Evolutionary conservation across 768 basidiomycete species (phyloP), one percentile per base, ranked within the genome.

Genomic region (Lactarius hengduanensis): DNA sequence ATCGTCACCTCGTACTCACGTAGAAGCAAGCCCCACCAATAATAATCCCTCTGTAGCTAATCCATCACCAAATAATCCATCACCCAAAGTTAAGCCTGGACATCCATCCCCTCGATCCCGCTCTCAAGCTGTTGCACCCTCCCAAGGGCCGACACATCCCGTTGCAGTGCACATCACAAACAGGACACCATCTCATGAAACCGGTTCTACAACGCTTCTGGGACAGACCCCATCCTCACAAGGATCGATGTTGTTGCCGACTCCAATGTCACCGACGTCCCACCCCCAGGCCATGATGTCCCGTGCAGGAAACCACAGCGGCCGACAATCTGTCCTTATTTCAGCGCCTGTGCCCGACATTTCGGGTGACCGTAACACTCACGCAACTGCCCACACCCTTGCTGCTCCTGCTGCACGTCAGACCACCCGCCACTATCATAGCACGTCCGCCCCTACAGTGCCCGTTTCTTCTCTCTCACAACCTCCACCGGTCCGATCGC

Each of bases 211-310:
- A n/a, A 71, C 68, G 10, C 63, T 71, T 45, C 28, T 71, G 28
- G 70, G 70, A 6, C 68, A 69, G 20, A 69, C 70, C 0, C 62
- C 70, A 32, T 70, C 70, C 40, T 70, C 70, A 26, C 70, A 70
- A 43, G 68, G 62, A 7, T 69, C 70, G 28, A 43, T 38, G 38
- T 57, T 63, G 34, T 34, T 70, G 43, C 66, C 61, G 22, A 22
- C 41, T 22, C 56, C 59, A 1, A 62, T 43, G 45, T 69, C 70
- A 30, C 68, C 70, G 30, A 20, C 55, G 15, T 54, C 45, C 30
- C 70, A 70, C n/a, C 36, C 56, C 10, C 70, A 69, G 40, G 59
- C 22, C 36, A 50, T 54, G 3, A 54, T n/a, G 4, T n/a, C 55
- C 47, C 63, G 62, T 40, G 38, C 50, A 38, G 28, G 43, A 15